Base-by-base conservation (phyloP, 2,329 filamentous ascomycete genomes). In the Trichophyton simii region DNA sequence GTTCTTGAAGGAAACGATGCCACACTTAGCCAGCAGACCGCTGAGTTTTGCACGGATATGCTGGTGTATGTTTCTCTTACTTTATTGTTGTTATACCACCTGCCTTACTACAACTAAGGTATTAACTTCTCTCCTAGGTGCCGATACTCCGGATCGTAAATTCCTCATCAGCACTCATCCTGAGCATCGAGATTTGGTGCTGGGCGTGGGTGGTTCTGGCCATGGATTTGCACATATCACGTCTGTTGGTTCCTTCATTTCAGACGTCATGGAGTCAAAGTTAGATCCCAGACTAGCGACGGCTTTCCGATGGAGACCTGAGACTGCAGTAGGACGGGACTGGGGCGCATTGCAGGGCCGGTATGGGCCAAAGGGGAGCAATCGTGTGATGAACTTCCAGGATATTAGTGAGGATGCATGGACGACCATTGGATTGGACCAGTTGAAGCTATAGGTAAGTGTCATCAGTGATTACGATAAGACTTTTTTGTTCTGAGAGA, bases 141-240 rank as follows among this genome's bases (percentile, higher is more conserved):
- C 80, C 0, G 81, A 83, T 66, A 83, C 80, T 0, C 75, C 77
- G 0, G 79, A 83, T 67, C 74, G 80, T 2, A 72, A 77, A 15
- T 83, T 82, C 61, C 67, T 83, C 18, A 80, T 83, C 61, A 76
- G 77, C 58, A 69, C 69, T 31, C 80, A 83, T 67, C 78, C 80
- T 0, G 69, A 74, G 9, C 70, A 76, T 59, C 63, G 67, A 41
- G 75, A 72, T 22, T 66, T 82, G 22, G 67, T 79, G 2, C 65
- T 83, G 6, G 80, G 77, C 2, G 75, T 78, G 2, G 80, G 80
- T 5, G 81, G 74, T 0, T 79, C 77, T 34, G 80, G 79, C 0
- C 78, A 82, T 64, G 80, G 78, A 2, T 82, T 80, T 63, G 81
- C 78, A 73, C 76, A 79, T 41, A 78, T 80, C 65, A 79, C 80